Percentiles rank a stretch among this genome's conserved stretches.
Conservation (phyloP, 768 basidiomycete species). For the Amanita thiersii region DNA sequence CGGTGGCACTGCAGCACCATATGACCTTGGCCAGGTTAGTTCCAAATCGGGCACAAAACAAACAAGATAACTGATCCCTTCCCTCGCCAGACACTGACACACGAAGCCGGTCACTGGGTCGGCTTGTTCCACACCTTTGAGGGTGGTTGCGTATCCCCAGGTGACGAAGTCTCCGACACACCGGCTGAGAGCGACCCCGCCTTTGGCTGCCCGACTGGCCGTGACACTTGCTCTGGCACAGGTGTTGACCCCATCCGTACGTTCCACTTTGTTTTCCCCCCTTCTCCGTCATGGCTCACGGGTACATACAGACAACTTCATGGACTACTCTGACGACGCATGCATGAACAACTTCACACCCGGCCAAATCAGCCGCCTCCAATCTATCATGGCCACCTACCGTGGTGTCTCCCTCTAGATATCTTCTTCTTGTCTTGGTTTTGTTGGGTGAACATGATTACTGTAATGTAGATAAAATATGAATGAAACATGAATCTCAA, state of each 20-base stretch:
- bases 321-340: slow-evolving; percentile 39
- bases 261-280: too few species aligned
- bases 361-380: slow-evolving; percentile 29
- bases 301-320: too few species aligned
- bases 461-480: too few species aligned
- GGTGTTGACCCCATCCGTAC: slow-evolving; percentile 41
- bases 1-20: neutral
- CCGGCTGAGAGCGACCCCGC: slow-evolving; percentile 37
- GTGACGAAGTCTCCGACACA: slow-evolving; percentile 38
- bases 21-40: too few species aligned
- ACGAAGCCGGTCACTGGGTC: slow-evolving; percentile 57
- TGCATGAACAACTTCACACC: slow-evolving; percentile 38
- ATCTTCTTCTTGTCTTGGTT: too few species aligned
- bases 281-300: too few species aligned
- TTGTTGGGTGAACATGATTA: too few species aligned
- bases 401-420: too few species aligned
- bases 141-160: slow-evolving; percentile 32
- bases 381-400: neutral
- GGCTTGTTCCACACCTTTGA: slow-evolving; percentile 56
- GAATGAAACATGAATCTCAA: too few species aligned
- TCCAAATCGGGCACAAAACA: too few species aligned
- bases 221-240: slow-evolving; percentile 26
- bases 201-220: slow-evolving; percentile 30
- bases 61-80: too few species aligned
- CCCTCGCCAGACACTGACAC: slow-evolving; percentile 36